Conservation (phyloP, 352 stramenopile species). For the Pythium rhizo-oryzae region DNA sequence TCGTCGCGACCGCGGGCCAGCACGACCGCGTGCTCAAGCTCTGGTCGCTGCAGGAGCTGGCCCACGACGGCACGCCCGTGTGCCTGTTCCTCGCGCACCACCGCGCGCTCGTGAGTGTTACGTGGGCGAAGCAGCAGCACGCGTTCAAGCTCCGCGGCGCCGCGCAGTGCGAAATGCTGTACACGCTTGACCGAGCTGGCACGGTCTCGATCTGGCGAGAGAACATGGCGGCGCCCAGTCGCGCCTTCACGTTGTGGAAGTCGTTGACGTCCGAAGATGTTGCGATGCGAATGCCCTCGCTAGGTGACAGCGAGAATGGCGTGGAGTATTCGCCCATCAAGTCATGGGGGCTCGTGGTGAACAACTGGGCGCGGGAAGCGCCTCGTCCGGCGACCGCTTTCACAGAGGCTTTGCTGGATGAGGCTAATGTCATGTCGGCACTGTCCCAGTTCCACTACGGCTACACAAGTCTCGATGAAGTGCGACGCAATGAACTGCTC, state of each 20-base stretch:
- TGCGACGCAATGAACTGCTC: constrained; percentile 52
- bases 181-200: constrained; percentile 64
- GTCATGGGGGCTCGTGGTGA: constrained; percentile 38
- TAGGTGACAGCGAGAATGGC: not conserved
- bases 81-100: constrained; percentile 66
- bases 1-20: constrained; percentile 54
- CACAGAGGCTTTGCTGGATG: constrained; percentile 60
- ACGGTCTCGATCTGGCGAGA: constrained; percentile 81
- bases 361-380: constrained; percentile 31
- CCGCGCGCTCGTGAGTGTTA: constrained; percentile 52
- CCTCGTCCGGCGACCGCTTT: constrained; percentile 30
- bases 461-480: constrained; percentile 57
- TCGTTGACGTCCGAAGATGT: constrained; percentile 48
- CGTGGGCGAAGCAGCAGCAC: constrained; percentile 60
- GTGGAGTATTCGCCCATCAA: constrained; percentile 11
- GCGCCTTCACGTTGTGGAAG: constrained; percentile 78
- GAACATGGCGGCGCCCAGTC: constrained; percentile 39
- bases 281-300: constrained; percentile 12
- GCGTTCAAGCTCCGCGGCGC: constrained; percentile 43
- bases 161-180: constrained; percentile 64
- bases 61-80: constrained; percentile 53
- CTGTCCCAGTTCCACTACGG: constrained; percentile 78
- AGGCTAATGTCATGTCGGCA: constrained; percentile 70
- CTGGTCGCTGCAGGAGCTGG: constrained; percentile 57
- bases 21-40: constrained; percentile 80